Evolutionary conservation across 148 eudicot genomes (phyloP).

Genomic region (Vaccinium vitisidaea): DNA sequence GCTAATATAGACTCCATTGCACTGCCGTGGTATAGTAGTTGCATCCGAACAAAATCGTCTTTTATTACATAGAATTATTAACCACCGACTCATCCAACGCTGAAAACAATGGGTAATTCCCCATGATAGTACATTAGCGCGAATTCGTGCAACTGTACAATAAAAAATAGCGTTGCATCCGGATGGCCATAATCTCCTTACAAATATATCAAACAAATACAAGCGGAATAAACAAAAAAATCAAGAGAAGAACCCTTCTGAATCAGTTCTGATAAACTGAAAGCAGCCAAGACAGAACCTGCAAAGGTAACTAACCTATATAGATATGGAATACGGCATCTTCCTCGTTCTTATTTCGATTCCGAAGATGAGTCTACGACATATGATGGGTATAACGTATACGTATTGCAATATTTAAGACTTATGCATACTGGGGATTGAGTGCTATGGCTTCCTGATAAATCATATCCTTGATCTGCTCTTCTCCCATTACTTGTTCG

Average conservation of each 20-base stretch:
- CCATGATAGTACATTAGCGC: background rate
- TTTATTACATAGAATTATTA: background rate
- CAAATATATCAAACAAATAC: background rate
- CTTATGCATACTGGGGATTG: slow-evolving; percentile 53
- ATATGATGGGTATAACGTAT: background rate
- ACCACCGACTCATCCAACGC: background rate
- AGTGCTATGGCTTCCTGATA: slow-evolving; percentile 69
- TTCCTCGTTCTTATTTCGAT: background rate
- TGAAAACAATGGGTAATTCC: background rate
- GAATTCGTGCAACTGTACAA: background rate
- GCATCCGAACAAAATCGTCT: background rate
- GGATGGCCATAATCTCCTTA: background rate
- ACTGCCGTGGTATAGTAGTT: too few relatives aligned
- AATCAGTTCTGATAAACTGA: background rate
- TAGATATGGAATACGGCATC: background rate
- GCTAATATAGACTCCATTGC: too few relatives aligned
- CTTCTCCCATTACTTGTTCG: slow-evolving; percentile 75
- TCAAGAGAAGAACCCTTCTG: background rate
- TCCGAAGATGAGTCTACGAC: background rate
- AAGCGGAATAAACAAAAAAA: background rate
- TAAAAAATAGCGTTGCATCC: background rate
- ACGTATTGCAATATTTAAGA: background rate
- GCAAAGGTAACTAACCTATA: background rate
- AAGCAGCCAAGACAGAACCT: background rate
- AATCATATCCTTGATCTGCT: slow-evolving; percentile 88